Evolutionary conservation across 2,329 filamentous ascomycete genomes (phyloP).

Genomic region (Calcarisporium arbuscula): DNA sequence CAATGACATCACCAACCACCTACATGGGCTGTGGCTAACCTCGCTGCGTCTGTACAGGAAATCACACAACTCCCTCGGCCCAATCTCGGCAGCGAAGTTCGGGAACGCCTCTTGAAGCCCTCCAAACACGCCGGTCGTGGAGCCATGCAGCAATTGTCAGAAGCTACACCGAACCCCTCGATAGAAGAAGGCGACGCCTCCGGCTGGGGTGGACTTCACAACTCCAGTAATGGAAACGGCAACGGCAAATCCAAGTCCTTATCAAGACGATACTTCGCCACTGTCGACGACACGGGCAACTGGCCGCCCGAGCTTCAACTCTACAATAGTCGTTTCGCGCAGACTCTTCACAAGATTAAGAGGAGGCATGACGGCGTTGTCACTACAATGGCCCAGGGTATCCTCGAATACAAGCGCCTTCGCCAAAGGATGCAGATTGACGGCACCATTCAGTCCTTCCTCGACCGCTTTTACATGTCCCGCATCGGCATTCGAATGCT

Average conservation of each 20-base stretch:
- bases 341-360: conserved; percentile 90
- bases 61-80: conserved; percentile 83
- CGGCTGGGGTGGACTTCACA: conserved; percentile 43
- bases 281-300: conserved; percentile 77
- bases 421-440: conserved; percentile 98
- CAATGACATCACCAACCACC: background rate
- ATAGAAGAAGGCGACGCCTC: conserved; percentile 76
- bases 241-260: conserved; percentile 42
- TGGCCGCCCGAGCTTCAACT: conserved; percentile 94
- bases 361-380: conserved; percentile 93
- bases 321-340: conserved; percentile 87
- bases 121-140: conserved; percentile 48
- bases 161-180: conserved; percentile 86
- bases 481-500: conserved; percentile 99
- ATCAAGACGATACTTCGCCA: conserved; percentile 71
- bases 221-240: conserved; percentile 36
- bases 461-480: conserved; percentile 99
- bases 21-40: conserved; percentile 4
- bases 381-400: conserved; percentile 95
- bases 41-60: conserved; percentile 52
- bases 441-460: conserved; percentile 91
- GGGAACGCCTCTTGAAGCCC: conserved; percentile 70
- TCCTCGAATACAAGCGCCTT: conserved; percentile 95
- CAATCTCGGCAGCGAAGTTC: conserved; percentile 66
- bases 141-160: conserved; percentile 66